Percentiles rank a stretch among this genome's conserved stretches.
Evolutionary conservation across 2,329 filamentous ascomycete species (phyloP).

Genomic region (Trematosphaeria pertusa): DNA sequence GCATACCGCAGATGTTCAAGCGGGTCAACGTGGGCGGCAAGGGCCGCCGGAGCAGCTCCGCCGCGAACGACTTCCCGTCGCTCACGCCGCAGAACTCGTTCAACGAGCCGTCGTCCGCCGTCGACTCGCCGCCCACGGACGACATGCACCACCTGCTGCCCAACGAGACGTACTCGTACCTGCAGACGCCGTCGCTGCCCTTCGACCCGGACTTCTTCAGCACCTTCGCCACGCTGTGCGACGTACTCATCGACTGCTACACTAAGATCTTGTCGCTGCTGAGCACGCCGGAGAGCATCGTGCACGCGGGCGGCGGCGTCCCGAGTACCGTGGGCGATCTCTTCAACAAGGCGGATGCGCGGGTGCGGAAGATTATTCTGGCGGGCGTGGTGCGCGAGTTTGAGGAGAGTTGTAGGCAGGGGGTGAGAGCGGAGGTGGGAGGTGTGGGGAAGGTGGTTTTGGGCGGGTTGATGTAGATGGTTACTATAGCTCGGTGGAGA

Average conservation of each 20-base stretch:
- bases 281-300: constrained; percentile 66
- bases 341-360: constrained; percentile 87
- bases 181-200: constrained; percentile 89
- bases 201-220: constrained; percentile 98
- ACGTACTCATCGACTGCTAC: constrained; percentile 94
- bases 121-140: constrained; percentile 42
- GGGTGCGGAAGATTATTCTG: constrained; percentile 86
- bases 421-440: constrained; percentile 80
- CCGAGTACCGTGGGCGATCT: constrained; percentile 71
- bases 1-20: constrained; percentile 67
- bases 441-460: constrained; percentile 89
- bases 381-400: constrained; percentile 89
- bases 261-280: constrained; percentile 77
- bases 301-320: constrained; percentile 30
- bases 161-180: constrained; percentile 87
- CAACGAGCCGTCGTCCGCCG: constrained; percentile 33
- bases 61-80: constrained; percentile 51
- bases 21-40: constrained; percentile 49
- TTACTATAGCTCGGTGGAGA: too few relatives aligned
- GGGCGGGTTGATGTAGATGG: constrained; percentile 80
- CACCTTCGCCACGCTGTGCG: constrained; percentile 94
- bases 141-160: constrained; percentile 44
- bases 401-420: constrained; percentile 80
- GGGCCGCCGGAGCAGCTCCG: constrained; percentile 62
- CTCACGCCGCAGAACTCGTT: constrained; percentile 29